Base-by-base conservation (phyloP, 2,329 filamentous ascomycete species). In the Beauveria pseudobassiana region DNA sequence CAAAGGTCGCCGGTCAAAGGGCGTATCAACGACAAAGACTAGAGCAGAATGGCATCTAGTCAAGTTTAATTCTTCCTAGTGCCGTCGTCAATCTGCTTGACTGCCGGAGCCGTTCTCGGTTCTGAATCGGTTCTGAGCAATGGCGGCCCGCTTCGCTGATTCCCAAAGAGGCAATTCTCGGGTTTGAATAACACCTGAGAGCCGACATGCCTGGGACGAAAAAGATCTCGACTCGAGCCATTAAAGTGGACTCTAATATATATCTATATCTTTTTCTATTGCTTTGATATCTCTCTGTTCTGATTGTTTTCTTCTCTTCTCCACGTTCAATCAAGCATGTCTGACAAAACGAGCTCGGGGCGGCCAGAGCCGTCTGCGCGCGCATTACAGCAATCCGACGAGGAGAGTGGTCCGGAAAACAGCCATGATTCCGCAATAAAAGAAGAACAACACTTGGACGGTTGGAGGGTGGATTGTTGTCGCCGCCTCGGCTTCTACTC, bases 401-500 rank as follows among this genome's bases (percentile, higher is more conserved):
- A 62, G 16, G 59, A 62, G 26, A 62, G 30, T 28, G 59, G 59
- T 46, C 8, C 34, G 14, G 59, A 62, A 34, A 45, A 34, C 43
- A 28, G 45, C 18, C 45, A 55, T 3, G 45, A 53, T 8, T 14
- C 49, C 6, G 10, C 26, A 9, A 16, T 24, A 1, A 61, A 61
- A 34, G 30, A 59, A 14, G 49, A 52, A 22, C 48, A 53, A 9
- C 6, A 50, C 26, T 28, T 53, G 49, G 67, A 68, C 52, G 51
- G 63, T 7, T 65, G 63, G 57, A 60, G 60, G 67, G 8, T 71
- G 68, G 70, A 38, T 70, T 9, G 66, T 70, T 18, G 70, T 69
- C 3, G 55, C 64, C 7, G 70, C 70, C 1, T 64, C 69, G 0
- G 65, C 69, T 0, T 59, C 63, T 52, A 66, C 66, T 1, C 63